Evolutionary conservation across 306 rosid species (phyloP), one percentile per base, ranked within the genome.

Genomic region (Malus sieversii): DNA sequence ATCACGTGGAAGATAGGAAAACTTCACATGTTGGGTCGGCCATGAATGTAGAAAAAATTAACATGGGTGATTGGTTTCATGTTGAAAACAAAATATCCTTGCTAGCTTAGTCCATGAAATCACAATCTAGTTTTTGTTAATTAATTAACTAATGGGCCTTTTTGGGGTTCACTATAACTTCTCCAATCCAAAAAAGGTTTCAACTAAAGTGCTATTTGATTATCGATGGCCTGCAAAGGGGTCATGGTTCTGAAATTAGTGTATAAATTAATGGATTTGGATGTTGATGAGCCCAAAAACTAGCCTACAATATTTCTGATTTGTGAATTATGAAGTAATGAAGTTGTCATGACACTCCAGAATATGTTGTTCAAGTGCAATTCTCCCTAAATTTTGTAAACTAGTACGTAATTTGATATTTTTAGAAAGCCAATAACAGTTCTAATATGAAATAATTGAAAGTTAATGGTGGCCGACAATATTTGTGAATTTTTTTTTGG

Each of bases 21-120:
- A 72, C 72, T 77, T 74, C 93, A 92, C 92, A 79, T 90, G 94
- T 68, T 40, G 72, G 93, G 97, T 92, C 96, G 92, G 89, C 88
- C 89, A 85, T 84, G 68, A 73, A 55, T 51, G 62, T 51, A 11
- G 70, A 59, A 8, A 57, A 4, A 15, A 45, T 23, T 2, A 4
- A 33, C 70, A 66, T 66, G 70, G 67, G 38, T 12, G 32, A 23
- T 22, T 48, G 3, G 53, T 13, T 11, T 57, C 13, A 29, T 64
- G 3, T 63, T 63, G 42, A 2, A 1, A 22, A 59, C 29, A 63
- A 29, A 29, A 63, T 29, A 29, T 15, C 5, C 68, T 5, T 1
- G 22, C 53, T 15, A 48, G 53, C 53, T 4, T 14, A 15, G 22
- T 18, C 22, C 42, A 7, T 30, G 8, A 14, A 60, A 11, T 60